Base-by-base conservation (phyloP, 345 rosid genomes). In the Hirschfeldia incana region DNA sequence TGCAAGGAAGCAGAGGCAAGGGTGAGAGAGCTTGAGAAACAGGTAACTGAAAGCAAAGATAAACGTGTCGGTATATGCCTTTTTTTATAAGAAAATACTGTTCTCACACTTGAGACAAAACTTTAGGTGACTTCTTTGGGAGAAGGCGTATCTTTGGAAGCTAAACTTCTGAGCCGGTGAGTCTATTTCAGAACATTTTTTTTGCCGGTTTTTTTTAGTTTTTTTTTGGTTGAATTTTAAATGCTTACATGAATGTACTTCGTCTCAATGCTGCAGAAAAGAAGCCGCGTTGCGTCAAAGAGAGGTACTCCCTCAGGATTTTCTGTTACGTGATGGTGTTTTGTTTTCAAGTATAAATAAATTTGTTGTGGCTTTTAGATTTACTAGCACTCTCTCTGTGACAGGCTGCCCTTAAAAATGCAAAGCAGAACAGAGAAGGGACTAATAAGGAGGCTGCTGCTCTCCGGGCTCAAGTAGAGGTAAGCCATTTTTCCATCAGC, bases 1-100 rank as follows among this genome's bases (percentile, higher is more conserved):
- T 91, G 92, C 67, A 85, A 90, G 77, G 98, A 92, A 87, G 92
- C 91, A 17, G 98, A 93, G 78, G 91, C 97, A 62, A 89, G 98
- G 80, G 94, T 92, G 26, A 88, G 84, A 84, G 99, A 96, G 92
- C 94, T 96, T 70, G 99, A 92, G 80, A 96, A 96, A 84, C 99
- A 96, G 97, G 99, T 90, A 72, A 67, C 0, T 66, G 32, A 29
- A 8, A 57, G 36, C 16, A 49, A 28, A 16, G 28, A n/a, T 65
- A 8, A 32, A 75, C 68, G 66, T 33, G 8, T 55, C 3, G 51
- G 10, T 65, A n/a, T 75, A 69, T 75, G 0, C 69, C 61, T 67
- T 61, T 65, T 76, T 69, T 46, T 21, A 21, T 21, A 21, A 21
- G 21, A 44, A 1, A 8, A 17, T 9, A 42, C 33, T 62, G 29